A percentile compares a stretch with the other conserved stretches of the same genome.
phyloP scores from a whole-genome alignment of 345 rosid genomes.

The Populus davidiana region DNA sequence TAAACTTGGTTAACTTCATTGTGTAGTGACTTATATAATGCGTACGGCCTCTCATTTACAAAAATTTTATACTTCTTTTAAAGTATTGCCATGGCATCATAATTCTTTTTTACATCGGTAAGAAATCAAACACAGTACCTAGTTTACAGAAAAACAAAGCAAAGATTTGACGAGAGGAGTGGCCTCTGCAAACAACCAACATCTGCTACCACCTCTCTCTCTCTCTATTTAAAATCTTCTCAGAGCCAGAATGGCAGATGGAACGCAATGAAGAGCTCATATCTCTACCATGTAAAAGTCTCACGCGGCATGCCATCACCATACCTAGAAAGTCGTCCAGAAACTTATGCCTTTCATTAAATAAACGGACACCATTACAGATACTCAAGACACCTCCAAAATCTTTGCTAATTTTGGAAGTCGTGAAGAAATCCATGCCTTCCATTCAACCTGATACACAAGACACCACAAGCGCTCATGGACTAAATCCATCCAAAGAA shows the following conservation, averaged over 20 bases:
- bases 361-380: background rate
- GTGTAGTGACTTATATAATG: too few species aligned
- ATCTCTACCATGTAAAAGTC: background rate
- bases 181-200: background rate
- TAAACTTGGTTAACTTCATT: too few species aligned
- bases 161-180: background rate
- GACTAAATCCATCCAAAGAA: background rate
- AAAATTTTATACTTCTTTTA: too few species aligned
- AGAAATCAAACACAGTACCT: too few species aligned
- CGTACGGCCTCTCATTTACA: too few species aligned
- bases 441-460: background rate
- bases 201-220: too few species aligned
- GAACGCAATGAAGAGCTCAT: background rate
- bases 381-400: background rate
- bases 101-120: too few species aligned
- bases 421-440: too few species aligned
- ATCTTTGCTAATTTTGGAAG: too few species aligned
- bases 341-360: background rate
- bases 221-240: background rate
- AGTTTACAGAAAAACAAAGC: background rate
- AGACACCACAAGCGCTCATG: background rate
- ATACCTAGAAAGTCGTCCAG: background rate
- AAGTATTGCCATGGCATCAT: too few species aligned
- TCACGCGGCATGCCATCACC: background rate
- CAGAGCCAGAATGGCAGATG: background rate